Evolutionary conservation across 83 land plant species (phyloP).

Genomic region (Picea abies): DNA sequence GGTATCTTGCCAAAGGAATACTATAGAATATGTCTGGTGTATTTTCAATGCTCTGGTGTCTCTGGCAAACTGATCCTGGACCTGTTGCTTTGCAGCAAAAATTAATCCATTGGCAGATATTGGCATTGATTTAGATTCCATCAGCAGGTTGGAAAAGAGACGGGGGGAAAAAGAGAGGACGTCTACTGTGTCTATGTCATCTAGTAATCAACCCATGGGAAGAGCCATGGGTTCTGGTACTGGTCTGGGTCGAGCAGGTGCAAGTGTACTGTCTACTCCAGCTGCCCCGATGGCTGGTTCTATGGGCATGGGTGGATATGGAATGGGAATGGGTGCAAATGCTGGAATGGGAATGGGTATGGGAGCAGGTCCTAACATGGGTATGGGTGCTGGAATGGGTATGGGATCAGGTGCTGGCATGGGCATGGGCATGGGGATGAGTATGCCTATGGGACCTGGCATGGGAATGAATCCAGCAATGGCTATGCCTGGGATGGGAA

Average conservation of each 20-base stretch:
- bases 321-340: conserved; percentile 14
- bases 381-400: conserved; percentile 50
- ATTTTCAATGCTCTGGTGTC: background rate
- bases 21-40: background rate
- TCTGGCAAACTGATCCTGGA: background rate
- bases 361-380: conserved; percentile 26
- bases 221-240: conserved; percentile 99
- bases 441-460: conserved; percentile 16
- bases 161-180: conserved; percentile 49
- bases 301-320: conserved; percentile 51
- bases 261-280: conserved; percentile 57
- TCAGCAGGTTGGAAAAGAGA: conserved; percentile 74
- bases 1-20: too few species aligned
- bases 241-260: conserved; percentile 90
- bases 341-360: conserved; percentile 36
- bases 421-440: conserved; percentile 29
- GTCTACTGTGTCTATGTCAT: conserved; percentile 35
- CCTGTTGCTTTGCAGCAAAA: conserved; percentile 69
- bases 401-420: conserved; percentile 35
- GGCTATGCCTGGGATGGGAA: conserved; percentile 38
- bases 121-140: conserved; percentile 85
- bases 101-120: conserved; percentile 85
- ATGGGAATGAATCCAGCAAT: conserved; percentile 14
- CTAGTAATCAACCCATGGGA: conserved; percentile 70
- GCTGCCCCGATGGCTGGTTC: conserved; percentile 49